Evolutionary conservation across 129 eudicot genomes (phyloP), one percentile per base, ranked within the genome.

Genomic region (Centella asiatica): DNA sequence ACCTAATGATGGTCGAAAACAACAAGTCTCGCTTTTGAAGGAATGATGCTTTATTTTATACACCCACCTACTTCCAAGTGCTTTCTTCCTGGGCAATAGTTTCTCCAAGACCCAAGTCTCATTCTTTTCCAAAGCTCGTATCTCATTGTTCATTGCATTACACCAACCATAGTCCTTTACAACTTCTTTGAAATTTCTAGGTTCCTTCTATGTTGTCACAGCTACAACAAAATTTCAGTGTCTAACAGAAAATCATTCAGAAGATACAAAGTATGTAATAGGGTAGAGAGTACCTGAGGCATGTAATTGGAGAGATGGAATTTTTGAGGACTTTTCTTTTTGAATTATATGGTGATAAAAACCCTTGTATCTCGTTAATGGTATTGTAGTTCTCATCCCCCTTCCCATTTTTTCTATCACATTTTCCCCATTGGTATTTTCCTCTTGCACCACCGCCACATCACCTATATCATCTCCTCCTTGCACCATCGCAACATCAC

Each of bases 251-350:
- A 65, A 65, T 1, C 14, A 9, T 19, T 49, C 48, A 50, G 37
- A 50, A 65, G 11, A 17, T 9, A 65, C 46, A 65, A 29, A 51
- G 19, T 49, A 20, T 4, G 47, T 17, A 31, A 65, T 49, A 14
- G 32, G 60, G 22, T 49, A 65, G 32, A 36, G 48, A 29, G 23
- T 65, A 65, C 60, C 61, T 36, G 50, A 65, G 53, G 53, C 12
- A n/a, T 48, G 10, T 4, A 10, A 3, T 17, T 20, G 8, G 11
- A 14, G 12, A 17, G 28, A n/a, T n/a, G 27, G 1, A 48, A 0
- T 48, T 6, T 20, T 0, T 0, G 53, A 48, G 12, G 25, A 20
- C 12, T 8, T 48, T 48, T 18, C 20, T 48, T 19, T 48, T 5
- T 1, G 25, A 17, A n/a, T 5, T 5, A 19, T 48, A 8, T n/a